Conservation (phyloP, 2,329 filamentous ascomycete genomes). For the Neofusicoccum parvum region DNA sequence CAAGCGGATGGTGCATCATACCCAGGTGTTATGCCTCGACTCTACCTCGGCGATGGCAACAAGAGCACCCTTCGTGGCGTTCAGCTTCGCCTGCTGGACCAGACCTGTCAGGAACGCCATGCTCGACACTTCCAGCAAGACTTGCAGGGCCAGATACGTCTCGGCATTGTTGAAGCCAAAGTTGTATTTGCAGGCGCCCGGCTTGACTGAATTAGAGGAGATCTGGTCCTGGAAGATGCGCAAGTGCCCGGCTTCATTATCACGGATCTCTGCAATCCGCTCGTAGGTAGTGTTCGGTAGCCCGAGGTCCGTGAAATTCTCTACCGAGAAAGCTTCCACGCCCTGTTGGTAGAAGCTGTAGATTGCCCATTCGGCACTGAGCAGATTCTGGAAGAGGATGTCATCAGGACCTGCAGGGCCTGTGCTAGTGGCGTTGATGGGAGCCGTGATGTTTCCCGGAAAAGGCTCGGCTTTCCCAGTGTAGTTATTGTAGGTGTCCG, state of each 20-base stretch:
- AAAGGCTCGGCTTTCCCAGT: constrained; percentile 38
- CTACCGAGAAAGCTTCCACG: constrained; percentile 44
- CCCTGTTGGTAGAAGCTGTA: constrained; percentile 49
- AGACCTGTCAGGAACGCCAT: no score
- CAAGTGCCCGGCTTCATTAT: constrained; percentile 51
- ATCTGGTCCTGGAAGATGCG: constrained; percentile 50
- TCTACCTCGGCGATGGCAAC: no score
- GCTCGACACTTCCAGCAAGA: background rate
- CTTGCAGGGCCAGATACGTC: background rate
- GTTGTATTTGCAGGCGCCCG: background rate
- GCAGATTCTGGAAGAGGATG: constrained; percentile 48
- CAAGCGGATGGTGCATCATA: no score
- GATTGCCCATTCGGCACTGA: constrained; percentile 51
- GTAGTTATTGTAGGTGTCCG: constrained; percentile 37
- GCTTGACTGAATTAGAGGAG: constrained; percentile 44
- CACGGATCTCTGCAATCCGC: constrained; percentile 44
- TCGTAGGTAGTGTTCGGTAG: constrained; percentile 46
- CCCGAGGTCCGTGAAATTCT: constrained; percentile 38
- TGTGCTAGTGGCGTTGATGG: constrained; percentile 33
- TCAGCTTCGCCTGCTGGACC: no score
- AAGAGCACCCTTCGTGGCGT: no score
- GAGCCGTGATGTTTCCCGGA: constrained; percentile 40
- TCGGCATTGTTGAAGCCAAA: background rate
- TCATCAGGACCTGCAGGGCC: constrained; percentile 44
- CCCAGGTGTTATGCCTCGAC: no score